Base-by-base conservation (phyloP, 257 asterid species). In the Solanum tarapatanum region DNA sequence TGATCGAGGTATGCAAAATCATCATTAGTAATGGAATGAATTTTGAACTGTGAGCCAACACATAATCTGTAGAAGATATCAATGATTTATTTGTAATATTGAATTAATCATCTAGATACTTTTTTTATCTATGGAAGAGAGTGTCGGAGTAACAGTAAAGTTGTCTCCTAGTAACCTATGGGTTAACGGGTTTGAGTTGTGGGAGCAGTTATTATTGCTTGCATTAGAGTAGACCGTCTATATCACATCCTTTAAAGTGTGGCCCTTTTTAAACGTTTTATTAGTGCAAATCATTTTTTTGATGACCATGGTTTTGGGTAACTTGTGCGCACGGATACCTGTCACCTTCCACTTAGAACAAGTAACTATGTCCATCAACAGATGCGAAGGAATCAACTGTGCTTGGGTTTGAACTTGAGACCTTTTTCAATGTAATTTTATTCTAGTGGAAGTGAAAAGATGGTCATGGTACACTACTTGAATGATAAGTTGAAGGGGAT, bases 1-100 rank as follows among this genome's bases (percentile, higher is more conserved):
- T 68, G 98, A 95, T 85, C 90, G 87, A 90, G 95, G 98, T 96
- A 89, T 83, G 37, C 30, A 60, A 83, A 35, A 75, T 60, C 51
- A 11, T 88, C 60, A 41, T 24, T 16, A 32, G 76, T 7, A 28
- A 69, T 69, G 6, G 60, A 69, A 26, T 69, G 39, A 70, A 30
- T 14, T 70, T 28, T 70, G 17, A 14, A 69, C n/a, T 16, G 33
- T 70, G n/a, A 28, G 76, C 23, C 9, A 30, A 28, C 23, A 32
- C 76, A 28, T 30, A 26, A 28, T 69, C 76, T 28, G 37, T 30
- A 69, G 37, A n/a, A 66, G 19, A 68, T 68, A 28, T 68, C 21
- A 68, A 68, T 58, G 68, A 58, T 58, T 21, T 21, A 58, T 21
- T 8, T 58, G 68, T 58, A 58, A 58, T 58, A 0, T 58, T 58